Evolutionary conservation across 2,329 filamentous ascomycete genomes (phyloP).

Genomic region (Penicillium fuscoglaucum): DNA sequence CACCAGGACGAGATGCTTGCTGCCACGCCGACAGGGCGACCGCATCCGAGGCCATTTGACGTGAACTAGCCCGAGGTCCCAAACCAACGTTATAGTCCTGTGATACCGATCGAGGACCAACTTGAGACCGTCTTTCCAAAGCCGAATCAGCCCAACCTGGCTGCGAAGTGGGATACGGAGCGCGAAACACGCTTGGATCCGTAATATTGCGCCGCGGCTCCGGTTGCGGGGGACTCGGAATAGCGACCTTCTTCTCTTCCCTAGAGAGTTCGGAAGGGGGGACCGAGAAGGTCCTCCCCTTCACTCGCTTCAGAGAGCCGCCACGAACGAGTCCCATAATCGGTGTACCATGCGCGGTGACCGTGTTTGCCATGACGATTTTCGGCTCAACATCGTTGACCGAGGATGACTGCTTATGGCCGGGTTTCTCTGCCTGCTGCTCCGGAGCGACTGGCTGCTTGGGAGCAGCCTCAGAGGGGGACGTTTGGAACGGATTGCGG

Average conservation of each 20-base stretch:
- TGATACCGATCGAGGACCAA: constrained; percentile 26
- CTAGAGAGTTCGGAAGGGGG: constrained; percentile 28
- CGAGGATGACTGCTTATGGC: constrained; percentile 19
- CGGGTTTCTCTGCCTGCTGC: constrained; percentile 13
- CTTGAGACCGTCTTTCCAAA: constrained; percentile 16
- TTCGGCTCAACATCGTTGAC: constrained; percentile 29
- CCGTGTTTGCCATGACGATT: constrained; percentile 21
- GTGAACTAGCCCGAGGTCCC: constrained; percentile 16
- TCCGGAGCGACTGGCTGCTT: neutral
- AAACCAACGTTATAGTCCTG: constrained; percentile 29
- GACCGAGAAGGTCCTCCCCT: constrained; percentile 34
- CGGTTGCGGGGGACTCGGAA: constrained; percentile 23
- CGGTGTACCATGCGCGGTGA: constrained; percentile 22
- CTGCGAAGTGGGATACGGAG: constrained; percentile 36
- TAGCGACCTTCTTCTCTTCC: constrained; percentile 26
- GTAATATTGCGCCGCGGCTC: constrained; percentile 44
- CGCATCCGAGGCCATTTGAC: constrained; percentile 31
- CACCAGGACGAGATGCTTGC: constrained; percentile 22
- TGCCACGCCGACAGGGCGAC: constrained; percentile 32
- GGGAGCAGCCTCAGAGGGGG: constrained; percentile 6
- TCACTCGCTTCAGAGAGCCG: constrained; percentile 30
- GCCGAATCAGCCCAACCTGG: constrained; percentile 19
- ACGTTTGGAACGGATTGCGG: constrained; percentile 34
- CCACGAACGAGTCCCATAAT: constrained; percentile 37
- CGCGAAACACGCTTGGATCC: constrained; percentile 41